Conservation (phyloP, 2,329 filamentous ascomycete species). For the Pestalotiopsis sp. region DNA sequence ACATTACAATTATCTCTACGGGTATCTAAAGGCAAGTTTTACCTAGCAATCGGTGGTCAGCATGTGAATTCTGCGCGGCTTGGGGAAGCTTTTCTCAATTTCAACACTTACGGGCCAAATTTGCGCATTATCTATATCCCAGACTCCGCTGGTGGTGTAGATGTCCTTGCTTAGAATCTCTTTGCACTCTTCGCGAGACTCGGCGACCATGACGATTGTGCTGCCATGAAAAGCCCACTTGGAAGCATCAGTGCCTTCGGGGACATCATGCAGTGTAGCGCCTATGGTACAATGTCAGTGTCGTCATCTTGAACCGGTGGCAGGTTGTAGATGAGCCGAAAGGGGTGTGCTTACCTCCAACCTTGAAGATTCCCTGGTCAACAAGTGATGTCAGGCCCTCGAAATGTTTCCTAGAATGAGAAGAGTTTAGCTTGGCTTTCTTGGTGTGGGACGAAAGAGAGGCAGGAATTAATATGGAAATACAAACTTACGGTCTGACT, state of each 20-base stretch:
- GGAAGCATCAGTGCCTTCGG: slow-evolving; percentile 58
- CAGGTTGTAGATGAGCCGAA: background rate
- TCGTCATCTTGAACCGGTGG: slow-evolving; percentile 12
- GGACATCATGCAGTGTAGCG: slow-evolving; percentile 67
- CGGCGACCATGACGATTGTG: slow-evolving; percentile 67
- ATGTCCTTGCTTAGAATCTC: slow-evolving; percentile 70
- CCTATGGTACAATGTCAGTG: slow-evolving; percentile 39
- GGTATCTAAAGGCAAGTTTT: slow-evolving; percentile 42
- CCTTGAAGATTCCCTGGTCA: slow-evolving; percentile 59
- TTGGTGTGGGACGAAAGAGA: background rate
- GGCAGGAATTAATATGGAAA: background rate
- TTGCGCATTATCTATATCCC: slow-evolving; percentile 73
- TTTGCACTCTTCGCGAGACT: slow-evolving; percentile 69
- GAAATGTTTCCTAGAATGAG: slow-evolving; percentile 51
- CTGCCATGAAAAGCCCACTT: slow-evolving; percentile 74
- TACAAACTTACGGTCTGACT: slow-evolving; percentile 53
- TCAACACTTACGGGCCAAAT: slow-evolving; percentile 46
- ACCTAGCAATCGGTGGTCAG: slow-evolving; percentile 26
- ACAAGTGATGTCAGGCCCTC: slow-evolving; percentile 52
- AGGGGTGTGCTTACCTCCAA: slow-evolving; percentile 58
- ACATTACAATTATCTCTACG: slow-evolving; percentile 15
- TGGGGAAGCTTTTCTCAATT: background rate
- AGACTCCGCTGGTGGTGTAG: slow-evolving; percentile 72
- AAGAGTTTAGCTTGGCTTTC: background rate
- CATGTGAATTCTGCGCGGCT: background rate